Conservation (phyloP, 164 flowering plant genomes). For the Berberis thunbergii region DNA sequence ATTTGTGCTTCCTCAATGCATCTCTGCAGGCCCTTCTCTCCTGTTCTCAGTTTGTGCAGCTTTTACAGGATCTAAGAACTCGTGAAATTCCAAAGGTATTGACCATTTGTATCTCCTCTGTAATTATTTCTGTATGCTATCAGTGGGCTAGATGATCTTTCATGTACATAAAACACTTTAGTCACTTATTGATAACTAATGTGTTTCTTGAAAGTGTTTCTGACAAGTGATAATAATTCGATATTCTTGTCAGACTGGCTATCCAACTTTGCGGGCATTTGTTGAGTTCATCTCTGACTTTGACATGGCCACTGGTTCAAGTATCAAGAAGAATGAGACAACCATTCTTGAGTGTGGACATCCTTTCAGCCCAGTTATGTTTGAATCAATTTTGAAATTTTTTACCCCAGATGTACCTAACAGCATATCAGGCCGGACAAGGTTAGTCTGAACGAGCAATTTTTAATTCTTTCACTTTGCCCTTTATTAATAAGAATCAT, state of each 20-base stretch:
- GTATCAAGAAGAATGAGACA: slow-evolving; percentile 37
- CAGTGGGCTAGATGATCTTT: neutral
- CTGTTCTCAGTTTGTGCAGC: slow-evolving; percentile 80
- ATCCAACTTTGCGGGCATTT: slow-evolving; percentile 77
- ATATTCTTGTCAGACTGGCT: slow-evolving; percentile 43
- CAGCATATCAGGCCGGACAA: slow-evolving; percentile 70
- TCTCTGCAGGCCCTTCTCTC: slow-evolving; percentile 90
- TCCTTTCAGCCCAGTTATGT: slow-evolving; percentile 81
- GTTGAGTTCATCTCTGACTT: slow-evolving; percentile 61
- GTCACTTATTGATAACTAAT: no score
- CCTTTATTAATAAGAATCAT: no score
- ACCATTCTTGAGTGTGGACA: slow-evolving; percentile 42
- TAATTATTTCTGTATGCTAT: neutral
- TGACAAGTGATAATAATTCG: neutral
- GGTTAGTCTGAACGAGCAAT: slow-evolving; percentile 35
- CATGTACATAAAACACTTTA: no score
- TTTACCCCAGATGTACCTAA: slow-evolving; percentile 84
- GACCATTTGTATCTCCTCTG: slow-evolving; percentile 4
- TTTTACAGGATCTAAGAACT: slow-evolving; percentile 55
- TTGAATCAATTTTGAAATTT: slow-evolving; percentile 65
- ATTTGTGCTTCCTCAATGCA: slow-evolving; percentile 92
- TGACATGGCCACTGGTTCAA: slow-evolving; percentile 39
- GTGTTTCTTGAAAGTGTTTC: no score
- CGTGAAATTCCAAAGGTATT: slow-evolving; percentile 62
- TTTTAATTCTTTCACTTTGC: neutral